Base-by-base conservation (phyloP, 2,329 filamentous ascomycete species). In the Xylaria multiplex region DNA sequence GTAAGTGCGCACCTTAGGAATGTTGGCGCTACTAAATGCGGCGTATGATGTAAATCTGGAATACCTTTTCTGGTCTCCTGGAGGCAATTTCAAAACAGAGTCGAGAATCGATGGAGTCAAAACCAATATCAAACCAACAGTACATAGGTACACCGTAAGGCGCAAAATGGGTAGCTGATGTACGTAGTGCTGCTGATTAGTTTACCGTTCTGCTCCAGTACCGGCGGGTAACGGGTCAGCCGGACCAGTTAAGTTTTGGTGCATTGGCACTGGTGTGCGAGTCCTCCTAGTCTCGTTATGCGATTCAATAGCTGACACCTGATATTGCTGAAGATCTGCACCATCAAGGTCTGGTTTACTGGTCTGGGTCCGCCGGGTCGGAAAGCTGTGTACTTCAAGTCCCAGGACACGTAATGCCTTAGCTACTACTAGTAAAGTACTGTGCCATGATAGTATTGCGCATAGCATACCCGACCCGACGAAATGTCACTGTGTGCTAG, bases 341-440 rank as follows among this genome's bases (percentile, higher is more conserved):
- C 40, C 48, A 52, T 22, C 37, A 32, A 48, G 49, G 57, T 13
- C 37, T 40, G 37, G 9, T 11, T 40, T 35, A 35, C 7, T 52
- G 49, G 49, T 8, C 63, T 59, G 53, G 54, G 43, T 45, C 67
- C 64, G 46, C 55, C 45, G 58, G 48, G 61, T 65, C 58, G 64
- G 55, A 53, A 63, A 53, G 24, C 55, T 35, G 16, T 57, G 22
- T 19, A 35, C 40, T 53, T 45, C 42, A 32, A 45, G n/a, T 37
- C 48, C 53, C 45, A 42, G 43, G 27, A 65, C 57, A 61, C 54
- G 62, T 62, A 62, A 63, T 57, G 42, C 37, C 9, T 4, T 48
- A 48, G 11, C 2, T 48, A 27, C 16, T 48, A 2, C 4, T 46
- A 2, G 8, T 46, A 19, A 19, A 14, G 45, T 16, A 4, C n/a